A percentile compares a stretch with the other conserved stretches of the same genome.
Conservation (phyloP, 441 rosid species). For the Populus hybrid region DNA sequence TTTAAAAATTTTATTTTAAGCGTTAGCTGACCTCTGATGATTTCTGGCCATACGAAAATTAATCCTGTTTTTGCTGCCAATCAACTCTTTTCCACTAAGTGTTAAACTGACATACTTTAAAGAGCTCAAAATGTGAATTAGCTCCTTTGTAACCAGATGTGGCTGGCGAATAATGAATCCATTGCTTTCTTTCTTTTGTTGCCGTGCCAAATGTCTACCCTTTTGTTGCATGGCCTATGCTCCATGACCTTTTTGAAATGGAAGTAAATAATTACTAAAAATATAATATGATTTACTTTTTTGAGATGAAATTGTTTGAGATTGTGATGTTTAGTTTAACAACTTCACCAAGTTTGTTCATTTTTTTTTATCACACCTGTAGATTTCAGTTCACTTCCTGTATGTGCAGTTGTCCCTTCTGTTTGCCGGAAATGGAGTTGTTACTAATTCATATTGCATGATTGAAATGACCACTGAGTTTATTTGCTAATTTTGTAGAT, state of each 20-base stretch:
- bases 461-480: not conserved
- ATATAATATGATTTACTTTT: not conserved
- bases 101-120: too few species aligned
- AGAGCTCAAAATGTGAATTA: not conserved
- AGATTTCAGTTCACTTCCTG: not conserved
- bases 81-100: not conserved
- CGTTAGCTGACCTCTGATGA: not conserved
- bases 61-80: not conserved
- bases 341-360: not conserved
- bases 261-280: not conserved
- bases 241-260: not conserved
- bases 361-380: not conserved
- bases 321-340: not conserved
- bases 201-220: not conserved
- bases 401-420: not conserved
- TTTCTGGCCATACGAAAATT: not conserved
- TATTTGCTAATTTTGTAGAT: slow-evolving; percentile 36
- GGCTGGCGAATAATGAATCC: not conserved
- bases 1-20: too few species aligned
- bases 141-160: not conserved
- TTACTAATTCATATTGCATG: not conserved
- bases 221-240: not conserved
- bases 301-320: not conserved
- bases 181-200: not conserved
- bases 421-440: not conserved